phyloP scores from a whole-genome alignment of 306 rosid genomes.

The Vicia sativa region DNA sequence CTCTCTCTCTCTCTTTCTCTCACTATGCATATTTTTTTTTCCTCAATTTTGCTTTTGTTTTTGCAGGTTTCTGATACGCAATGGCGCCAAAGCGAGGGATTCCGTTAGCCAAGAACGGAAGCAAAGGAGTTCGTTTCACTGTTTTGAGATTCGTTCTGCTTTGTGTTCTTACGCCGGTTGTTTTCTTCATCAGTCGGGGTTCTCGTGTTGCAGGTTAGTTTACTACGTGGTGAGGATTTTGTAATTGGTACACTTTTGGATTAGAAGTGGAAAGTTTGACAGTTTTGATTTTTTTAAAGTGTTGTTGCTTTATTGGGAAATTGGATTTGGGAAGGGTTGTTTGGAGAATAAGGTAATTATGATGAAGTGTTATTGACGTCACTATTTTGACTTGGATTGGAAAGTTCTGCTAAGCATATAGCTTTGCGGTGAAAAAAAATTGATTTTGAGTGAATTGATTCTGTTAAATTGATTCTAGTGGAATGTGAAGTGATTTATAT shows the following conservation, averaged over 20 bases:
- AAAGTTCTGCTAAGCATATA: background rate
- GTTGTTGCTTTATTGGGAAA: constrained; percentile 2
- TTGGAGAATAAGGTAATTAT: background rate
- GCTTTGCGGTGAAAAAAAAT: no score
- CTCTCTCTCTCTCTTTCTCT: constrained; percentile 11
- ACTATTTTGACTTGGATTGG: constrained; percentile 21
- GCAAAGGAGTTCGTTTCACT: constrained; percentile 58
- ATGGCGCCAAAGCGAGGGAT: constrained; percentile 71
- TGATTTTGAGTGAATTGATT: no score
- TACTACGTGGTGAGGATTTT: background rate
- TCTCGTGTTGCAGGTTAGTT: constrained; percentile 57
- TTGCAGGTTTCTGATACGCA: constrained; percentile 42
- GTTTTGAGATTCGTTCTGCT: constrained; percentile 51
- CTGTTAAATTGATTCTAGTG: no score
- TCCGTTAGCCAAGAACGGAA: constrained; percentile 46
- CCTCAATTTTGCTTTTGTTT: background rate
- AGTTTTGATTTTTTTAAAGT: background rate
- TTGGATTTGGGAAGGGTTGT: background rate
- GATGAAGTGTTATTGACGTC: background rate
- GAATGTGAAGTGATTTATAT: no score
- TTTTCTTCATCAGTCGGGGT: constrained; percentile 72
- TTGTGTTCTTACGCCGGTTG: constrained; percentile 55
- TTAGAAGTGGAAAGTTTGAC: background rate
- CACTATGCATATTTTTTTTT: background rate
- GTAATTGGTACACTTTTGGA: background rate